Percentiles rank a stretch among this genome's conserved stretches.
Conservation (phyloP, 2,329 filamentous ascomycete genomes). For the Paramyrothecium sp. region DNA sequence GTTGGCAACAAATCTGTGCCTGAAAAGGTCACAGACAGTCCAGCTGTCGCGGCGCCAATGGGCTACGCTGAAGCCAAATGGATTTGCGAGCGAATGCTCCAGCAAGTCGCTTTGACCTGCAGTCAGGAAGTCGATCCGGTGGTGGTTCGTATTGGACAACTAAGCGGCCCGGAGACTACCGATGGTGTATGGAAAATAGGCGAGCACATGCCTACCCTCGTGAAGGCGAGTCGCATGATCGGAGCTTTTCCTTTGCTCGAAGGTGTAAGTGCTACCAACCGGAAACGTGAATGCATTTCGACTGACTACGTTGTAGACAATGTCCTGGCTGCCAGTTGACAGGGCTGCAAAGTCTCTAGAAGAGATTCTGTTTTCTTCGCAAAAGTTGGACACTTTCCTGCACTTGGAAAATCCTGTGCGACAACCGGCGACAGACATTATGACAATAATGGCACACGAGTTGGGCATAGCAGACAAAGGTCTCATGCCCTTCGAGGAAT, state of each 20-base stretch:
- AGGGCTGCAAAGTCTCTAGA: constrained; percentile 11
- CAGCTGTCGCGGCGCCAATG: constrained; percentile 27
- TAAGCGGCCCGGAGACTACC: constrained; percentile 35
- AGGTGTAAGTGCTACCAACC: constrained; percentile 8
- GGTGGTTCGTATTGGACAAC: constrained; percentile 39
- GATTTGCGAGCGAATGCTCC: constrained; percentile 42
- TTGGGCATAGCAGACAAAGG: constrained; percentile 7
- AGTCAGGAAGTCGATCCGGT: constrained; percentile 31
- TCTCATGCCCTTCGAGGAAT: constrained; percentile 6
- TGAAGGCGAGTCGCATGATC: constrained; percentile 38
- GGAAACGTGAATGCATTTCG: not conserved
- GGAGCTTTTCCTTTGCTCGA: constrained; percentile 11
- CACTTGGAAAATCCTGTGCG: constrained; percentile 18
- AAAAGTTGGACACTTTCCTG: constrained; percentile 6
- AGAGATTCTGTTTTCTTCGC: constrained; percentile 4
- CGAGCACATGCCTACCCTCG: constrained; percentile 41
- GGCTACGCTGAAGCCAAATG: constrained; percentile 47
- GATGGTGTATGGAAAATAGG: constrained; percentile 43
- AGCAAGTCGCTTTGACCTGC: constrained; percentile 31
- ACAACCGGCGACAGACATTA: constrained; percentile 12
- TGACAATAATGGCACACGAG: constrained; percentile 13
- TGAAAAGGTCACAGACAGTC: constrained; percentile 31
- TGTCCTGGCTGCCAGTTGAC: constrained; percentile 18
- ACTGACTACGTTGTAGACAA: constrained; percentile 2
- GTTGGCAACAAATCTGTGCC: constrained; percentile 22